Conservation (phyloP, 2,329 filamentous ascomycete genomes). For the Furcasterigmium furcatum region DNA sequence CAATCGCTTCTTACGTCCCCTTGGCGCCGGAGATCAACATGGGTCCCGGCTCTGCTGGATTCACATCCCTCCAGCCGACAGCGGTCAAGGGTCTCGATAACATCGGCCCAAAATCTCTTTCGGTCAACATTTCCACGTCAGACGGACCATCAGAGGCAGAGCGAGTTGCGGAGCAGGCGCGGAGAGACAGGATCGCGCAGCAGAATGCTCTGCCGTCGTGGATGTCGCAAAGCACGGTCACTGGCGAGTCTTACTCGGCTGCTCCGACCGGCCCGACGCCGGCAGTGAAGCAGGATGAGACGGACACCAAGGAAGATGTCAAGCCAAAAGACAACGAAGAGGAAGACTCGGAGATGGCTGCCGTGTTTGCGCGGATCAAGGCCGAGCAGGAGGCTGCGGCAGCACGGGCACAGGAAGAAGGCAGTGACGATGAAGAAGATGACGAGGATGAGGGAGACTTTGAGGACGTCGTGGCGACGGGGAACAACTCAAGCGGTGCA, state of each 20-base stretch:
- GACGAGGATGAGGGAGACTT: conserved; percentile 44
- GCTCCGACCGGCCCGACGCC: conserved; percentile 29
- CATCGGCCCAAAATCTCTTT: conserved; percentile 65
- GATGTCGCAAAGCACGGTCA: conserved; percentile 70
- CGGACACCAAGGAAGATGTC: conserved; percentile 43
- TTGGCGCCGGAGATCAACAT: conserved; percentile 53
- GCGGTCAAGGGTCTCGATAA: conserved; percentile 68
- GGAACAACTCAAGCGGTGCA: conserved; percentile 22
- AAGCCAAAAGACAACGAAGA: conserved; percentile 40
- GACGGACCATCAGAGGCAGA: conserved; percentile 66
- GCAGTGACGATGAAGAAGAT: conserved; percentile 26
- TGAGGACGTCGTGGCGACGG: conserved; percentile 44
- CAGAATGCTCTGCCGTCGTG: conserved; percentile 70
- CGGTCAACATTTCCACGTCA: conserved; percentile 64
- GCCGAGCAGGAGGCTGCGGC: conserved; percentile 52
- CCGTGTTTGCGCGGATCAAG: conserved; percentile 65
- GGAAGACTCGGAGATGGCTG: conserved; percentile 57
- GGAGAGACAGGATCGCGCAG: conserved; percentile 61
- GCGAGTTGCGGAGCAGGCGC: conserved; percentile 60
- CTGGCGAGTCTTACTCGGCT: conserved; percentile 54
- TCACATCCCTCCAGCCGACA: conserved; percentile 52
- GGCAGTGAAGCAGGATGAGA: conserved; percentile 34
- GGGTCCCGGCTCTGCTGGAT: conserved; percentile 50
- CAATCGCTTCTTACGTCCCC: conserved; percentile 53
- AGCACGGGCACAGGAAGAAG: conserved; percentile 21